These are phyloP conservation scores for Rhizopogon roseolus DNA, from an alignment of 768 basidiomycete genomes.

Conservation along the genomic window DNA sequence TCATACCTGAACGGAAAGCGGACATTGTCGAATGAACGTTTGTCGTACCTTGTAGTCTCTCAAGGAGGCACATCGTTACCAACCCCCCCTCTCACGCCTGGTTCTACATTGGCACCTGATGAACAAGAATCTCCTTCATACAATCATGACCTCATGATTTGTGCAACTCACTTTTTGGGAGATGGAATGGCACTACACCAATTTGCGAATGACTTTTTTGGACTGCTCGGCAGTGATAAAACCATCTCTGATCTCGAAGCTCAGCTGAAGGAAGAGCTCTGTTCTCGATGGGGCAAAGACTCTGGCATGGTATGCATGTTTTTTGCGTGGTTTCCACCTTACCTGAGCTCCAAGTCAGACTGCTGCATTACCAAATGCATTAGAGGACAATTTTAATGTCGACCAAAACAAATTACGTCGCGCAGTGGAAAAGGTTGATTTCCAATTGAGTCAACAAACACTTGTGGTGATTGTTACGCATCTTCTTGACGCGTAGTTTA, in stretches of 20 bases:
- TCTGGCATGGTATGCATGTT: conserved; percentile 8
- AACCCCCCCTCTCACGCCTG: conserved; percentile 30
- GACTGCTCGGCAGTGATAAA: conserved; percentile 42
- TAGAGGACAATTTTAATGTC: conserved; percentile 47
- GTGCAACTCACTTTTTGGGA: conserved; percentile 77
- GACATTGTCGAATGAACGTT: conserved; percentile 58
- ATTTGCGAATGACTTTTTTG: conserved; percentile 78
- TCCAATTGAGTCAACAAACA: conserved; percentile 46
- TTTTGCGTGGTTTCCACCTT: conserved; percentile 3
- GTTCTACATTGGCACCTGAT: conserved; percentile 7
- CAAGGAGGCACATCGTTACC: conserved; percentile 18
- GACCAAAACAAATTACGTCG: conserved; percentile 34
- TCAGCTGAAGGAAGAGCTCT: conserved; percentile 29
- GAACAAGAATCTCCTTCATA: conserved; percentile 13
- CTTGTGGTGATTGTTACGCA: conserved; percentile 40
- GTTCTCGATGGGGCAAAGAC: conserved; percentile 19
- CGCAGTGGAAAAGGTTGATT: conserved; percentile 52
- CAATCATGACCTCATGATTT: conserved; percentile 63
- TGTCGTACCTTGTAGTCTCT: conserved; percentile 63
- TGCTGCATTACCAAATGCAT: conserved; percentile 33
- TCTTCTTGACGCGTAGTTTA: not conserved
- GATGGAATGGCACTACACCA: conserved; percentile 86
- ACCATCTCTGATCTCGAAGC: conserved; percentile 25
- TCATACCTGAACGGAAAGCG: conserved; percentile 74
- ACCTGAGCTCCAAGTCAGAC: conserved; percentile 5